Conservation (phyloP, 2,329 filamentous ascomycete species). For the Ascochyta lentis region DNA sequence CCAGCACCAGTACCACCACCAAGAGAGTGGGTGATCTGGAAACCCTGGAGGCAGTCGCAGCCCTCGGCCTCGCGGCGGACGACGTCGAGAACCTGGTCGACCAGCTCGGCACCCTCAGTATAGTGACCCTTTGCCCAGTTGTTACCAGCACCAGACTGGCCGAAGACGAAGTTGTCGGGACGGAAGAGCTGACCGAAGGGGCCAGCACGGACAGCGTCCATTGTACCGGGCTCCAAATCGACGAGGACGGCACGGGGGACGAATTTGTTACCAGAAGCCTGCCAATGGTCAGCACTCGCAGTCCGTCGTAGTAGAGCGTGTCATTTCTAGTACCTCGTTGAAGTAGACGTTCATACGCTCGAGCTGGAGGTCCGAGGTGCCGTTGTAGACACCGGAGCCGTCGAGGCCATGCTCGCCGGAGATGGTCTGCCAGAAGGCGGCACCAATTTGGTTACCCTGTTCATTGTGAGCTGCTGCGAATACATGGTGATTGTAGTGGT, state of each 20-base stretch:
- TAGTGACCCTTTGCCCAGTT: slow-evolving; percentile 99
- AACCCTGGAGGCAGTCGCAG: slow-evolving; percentile 99
- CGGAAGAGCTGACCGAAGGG: slow-evolving; percentile 99
- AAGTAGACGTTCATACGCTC: slow-evolving; percentile 99
- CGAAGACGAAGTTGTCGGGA: slow-evolving; percentile 99
- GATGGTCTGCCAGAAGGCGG: slow-evolving; percentile 88
- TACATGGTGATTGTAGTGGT: slow-evolving; percentile 15
- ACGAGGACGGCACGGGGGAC: slow-evolving; percentile 98
- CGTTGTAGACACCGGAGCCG: slow-evolving; percentile 96
- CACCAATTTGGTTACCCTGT: slow-evolving; percentile 99
- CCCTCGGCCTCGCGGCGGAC: slow-evolving; percentile 98
- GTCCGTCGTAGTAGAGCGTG: slow-evolving; percentile 4
- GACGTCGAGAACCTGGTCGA: slow-evolving; percentile 97
- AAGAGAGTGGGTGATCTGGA: slow-evolving; percentile 99
- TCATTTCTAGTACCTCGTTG: slow-evolving; percentile 72
- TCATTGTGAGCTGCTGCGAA: slow-evolving; percentile 38
- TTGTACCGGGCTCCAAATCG: slow-evolving; percentile 99
- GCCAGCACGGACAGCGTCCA: slow-evolving; percentile 98
- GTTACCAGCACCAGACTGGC: slow-evolving; percentile 99
- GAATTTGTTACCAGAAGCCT: slow-evolving; percentile 98
- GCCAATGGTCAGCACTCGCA: slow-evolving; percentile 33
- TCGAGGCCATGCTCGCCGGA: slow-evolving; percentile 88
- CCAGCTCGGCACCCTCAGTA: slow-evolving; percentile 98
- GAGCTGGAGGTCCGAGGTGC: slow-evolving; percentile 96
- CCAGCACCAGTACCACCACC: slow-evolving; percentile 99